Base-by-base conservation (phyloP, 441 rosid species). In the Gossypium gossypioides region DNA sequence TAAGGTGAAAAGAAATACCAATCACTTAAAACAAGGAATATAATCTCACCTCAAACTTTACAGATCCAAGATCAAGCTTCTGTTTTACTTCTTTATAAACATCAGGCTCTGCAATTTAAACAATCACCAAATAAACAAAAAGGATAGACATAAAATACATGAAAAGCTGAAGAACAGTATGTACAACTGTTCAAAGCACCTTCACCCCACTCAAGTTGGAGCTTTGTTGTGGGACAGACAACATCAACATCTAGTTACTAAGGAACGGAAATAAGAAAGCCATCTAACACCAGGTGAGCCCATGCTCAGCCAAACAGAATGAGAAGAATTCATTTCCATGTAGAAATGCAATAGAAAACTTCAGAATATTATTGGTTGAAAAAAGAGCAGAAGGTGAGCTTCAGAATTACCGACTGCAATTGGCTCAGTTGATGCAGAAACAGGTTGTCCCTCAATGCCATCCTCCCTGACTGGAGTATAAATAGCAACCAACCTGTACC, bases 371-470 rank as follows among this genome's bases (percentile, higher is more conserved):
- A 63, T 18, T 48, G 15, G 51, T 42, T 71, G 44, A 44, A 54
- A 72, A 60, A 58, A 27, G 3, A 68, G 4, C 37, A 63, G 67
- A 18, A 68, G 34, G 75, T 3, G 32, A 32, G 42, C 60, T 69
- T 71, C 10, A 16, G 78, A 67, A 78, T 88, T 82, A 92, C 99
- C 99, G 79, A 95, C 93, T 81, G 91, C 91, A 79, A 91, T 82
- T 64, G 91, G 91, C 74, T 95, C 99, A 13, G 99, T 95, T 68
- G 97, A 92, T 77, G 97, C 94, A 74, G 99, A 92, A 76, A 89
- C 89, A 18, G 99, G 99, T 76, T 85, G 97, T 68, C 99, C 99
- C 84, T 94, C 97, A 44, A 89, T 81, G 74, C 97, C 97, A 81
- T 95, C 99, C 40, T 95, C 97, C 73, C 97, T 86, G 51, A 88